phyloP scores from a whole-genome alignment of 2,329 filamentous ascomycete species.

The Hymenoscyphus albidus region DNA sequence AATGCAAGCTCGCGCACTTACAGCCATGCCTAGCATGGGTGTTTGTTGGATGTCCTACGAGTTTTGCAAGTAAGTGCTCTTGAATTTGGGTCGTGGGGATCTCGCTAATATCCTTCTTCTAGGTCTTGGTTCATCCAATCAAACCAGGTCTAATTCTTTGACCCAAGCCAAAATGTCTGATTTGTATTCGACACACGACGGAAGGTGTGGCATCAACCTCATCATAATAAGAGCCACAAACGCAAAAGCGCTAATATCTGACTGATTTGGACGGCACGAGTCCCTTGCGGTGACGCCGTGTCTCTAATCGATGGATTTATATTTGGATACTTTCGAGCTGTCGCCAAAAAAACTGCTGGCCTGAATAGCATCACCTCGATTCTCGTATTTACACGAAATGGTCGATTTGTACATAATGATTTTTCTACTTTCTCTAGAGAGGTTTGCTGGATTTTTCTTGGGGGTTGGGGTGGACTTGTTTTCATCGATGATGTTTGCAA shows the following conservation, averaged over 20 bases:
- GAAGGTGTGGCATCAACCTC: not conserved
- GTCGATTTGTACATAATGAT: slow-evolving; percentile 14
- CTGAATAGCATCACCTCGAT: slow-evolving; percentile 4
- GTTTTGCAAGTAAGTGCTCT: slow-evolving; percentile 56
- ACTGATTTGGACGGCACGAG: not conserved
- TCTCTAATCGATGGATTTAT: not conserved
- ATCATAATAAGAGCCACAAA: not conserved
- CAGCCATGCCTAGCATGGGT: slow-evolving; percentile 98
- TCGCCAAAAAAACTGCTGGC: not conserved
- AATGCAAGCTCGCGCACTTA: slow-evolving; percentile 83
- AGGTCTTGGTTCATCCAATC: slow-evolving; percentile 59
- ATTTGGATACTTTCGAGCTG: slow-evolving; percentile 13
- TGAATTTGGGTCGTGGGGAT: not conserved
- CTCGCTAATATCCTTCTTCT: slow-evolving; percentile 10
- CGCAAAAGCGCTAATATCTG: slow-evolving; percentile 1
- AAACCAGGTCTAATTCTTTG: slow-evolving; percentile 38
- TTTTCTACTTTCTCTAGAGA: slow-evolving; percentile 10
- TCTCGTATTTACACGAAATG: slow-evolving; percentile 1
- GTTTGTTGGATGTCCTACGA: slow-evolving; percentile 91
- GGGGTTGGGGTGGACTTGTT: slow-evolving; percentile 4
- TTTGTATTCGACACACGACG: not conserved
- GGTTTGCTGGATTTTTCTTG: slow-evolving; percentile 10
- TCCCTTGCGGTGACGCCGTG: not conserved
- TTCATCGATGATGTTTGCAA: slow-evolving; percentile 2
- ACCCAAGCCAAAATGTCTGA: not conserved